These are phyloP conservation scores for Globisporangium cederbergense DNA, from an alignment of 352 stramenopile species.

Conservation along the genomic window DNA sequence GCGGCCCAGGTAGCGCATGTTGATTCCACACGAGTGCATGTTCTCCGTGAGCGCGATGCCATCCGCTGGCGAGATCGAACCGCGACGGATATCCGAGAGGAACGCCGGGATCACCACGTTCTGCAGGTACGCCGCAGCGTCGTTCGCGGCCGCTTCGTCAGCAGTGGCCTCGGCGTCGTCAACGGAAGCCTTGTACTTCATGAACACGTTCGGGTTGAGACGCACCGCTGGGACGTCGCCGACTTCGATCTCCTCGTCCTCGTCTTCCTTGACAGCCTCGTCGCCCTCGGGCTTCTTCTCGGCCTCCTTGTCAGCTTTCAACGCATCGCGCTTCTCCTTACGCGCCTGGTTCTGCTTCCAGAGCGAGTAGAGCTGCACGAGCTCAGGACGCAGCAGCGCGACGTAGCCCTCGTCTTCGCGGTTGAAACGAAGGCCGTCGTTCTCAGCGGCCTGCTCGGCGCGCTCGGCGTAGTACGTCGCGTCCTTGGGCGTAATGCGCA, in stretches of 20 bases:
- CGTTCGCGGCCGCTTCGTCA: conserved; percentile 70
- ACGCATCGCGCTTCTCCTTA: conserved; percentile 47
- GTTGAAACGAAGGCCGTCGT: conserved; percentile 55
- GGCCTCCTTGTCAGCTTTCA: conserved; percentile 42
- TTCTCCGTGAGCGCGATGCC: conserved; percentile 91
- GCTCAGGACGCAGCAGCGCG: conserved; percentile 89
- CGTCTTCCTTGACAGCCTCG: conserved; percentile 22
- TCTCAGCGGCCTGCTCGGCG: conserved; percentile 28
- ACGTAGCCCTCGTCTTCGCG: conserved; percentile 87
- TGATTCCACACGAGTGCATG: conserved; percentile 95
- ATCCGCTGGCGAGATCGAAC: conserved; percentile 82
- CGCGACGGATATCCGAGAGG: conserved; percentile 78
- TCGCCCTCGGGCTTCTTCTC: conserved; percentile 36
- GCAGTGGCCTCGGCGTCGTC: conserved; percentile 57
- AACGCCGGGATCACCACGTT: conserved; percentile 85
- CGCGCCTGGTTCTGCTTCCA: conserved; percentile 87
- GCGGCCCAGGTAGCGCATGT: conserved; percentile 95
- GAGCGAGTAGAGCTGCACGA: conserved; percentile 89
- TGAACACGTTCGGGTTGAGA: conserved; percentile 89
- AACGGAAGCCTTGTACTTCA: conserved; percentile 81
- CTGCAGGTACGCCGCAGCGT: conserved; percentile 82
- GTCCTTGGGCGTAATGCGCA: conserved; percentile 93
- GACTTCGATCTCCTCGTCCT: conserved; percentile 46
- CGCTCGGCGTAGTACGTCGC: conserved; percentile 87
- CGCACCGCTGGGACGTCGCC: conserved; percentile 52